Conservation (phyloP, 1,139 yeast species). For the Saccharomyces hybrid region DNA sequence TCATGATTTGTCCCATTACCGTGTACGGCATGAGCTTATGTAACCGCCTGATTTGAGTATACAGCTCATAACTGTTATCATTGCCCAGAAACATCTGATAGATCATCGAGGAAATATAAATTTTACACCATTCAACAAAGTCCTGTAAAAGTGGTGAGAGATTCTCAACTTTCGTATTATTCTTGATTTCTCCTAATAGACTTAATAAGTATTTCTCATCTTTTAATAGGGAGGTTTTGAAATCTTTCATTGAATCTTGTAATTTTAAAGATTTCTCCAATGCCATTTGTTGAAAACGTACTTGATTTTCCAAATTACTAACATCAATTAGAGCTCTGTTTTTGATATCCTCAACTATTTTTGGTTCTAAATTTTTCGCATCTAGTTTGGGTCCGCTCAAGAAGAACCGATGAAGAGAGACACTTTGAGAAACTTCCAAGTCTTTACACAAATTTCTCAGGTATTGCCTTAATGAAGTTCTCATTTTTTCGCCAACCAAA, state of each 20-base stretch:
- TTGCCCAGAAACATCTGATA: conserved; percentile 73
- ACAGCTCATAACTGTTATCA: conserved; percentile 69
- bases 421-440: conserved; percentile 49
- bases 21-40: conserved; percentile 74
- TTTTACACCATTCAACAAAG: conserved; percentile 72
- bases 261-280: conserved; percentile 30
- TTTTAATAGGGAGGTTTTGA: conserved; percentile 30
- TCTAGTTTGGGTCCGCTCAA: conserved; percentile 29
- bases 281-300: conserved; percentile 66
- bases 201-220: conserved; percentile 30
- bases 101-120: conserved; percentile 75
- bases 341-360: conserved; percentile 44
- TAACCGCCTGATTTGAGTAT: conserved; percentile 57
- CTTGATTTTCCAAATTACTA: conserved; percentile 54
- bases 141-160: conserved; percentile 60
- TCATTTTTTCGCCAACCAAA: conserved; percentile 57
- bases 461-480: conserved; percentile 72
- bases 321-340: conserved; percentile 55
- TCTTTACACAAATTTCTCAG: conserved; percentile 46
- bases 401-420: conserved; percentile 47
- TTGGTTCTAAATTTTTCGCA: conserved; percentile 33
- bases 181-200: conserved; percentile 11
- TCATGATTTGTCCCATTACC: conserved; percentile 63
- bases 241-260: conserved; percentile 31
- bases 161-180: conserved; percentile 6